phyloP scores from a whole-genome alignment of 1,139 yeast genomes.

The Lizanozyma gosingica region DNA sequence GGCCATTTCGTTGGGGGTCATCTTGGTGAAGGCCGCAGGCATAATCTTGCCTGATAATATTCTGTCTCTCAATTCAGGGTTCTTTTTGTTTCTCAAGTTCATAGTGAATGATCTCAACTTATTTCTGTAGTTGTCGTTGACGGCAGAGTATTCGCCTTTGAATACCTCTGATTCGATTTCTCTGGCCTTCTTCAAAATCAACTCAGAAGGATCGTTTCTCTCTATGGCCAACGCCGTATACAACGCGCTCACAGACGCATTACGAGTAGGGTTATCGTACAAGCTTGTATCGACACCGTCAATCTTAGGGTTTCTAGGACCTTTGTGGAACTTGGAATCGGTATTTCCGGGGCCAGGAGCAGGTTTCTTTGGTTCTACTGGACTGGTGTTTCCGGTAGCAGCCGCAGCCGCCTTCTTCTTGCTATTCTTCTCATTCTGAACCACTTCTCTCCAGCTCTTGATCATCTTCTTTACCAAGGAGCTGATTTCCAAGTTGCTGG shows the following conservation, averaged over 20 bases:
- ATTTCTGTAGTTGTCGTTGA: conserved; percentile 58
- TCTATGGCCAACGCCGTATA: conserved; percentile 88
- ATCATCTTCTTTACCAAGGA: conserved; percentile 74
- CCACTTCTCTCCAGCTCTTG: conserved; percentile 84
- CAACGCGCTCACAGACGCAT: conserved; percentile 73
- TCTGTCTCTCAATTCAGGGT: conserved; percentile 71
- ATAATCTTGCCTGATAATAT: conserved; percentile 57
- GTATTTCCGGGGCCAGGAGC: conserved; percentile 12
- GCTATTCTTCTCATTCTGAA: conserved; percentile 60
- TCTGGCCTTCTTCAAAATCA: conserved; percentile 55
- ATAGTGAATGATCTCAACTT: conserved; percentile 76
- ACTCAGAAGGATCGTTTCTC: conserved; percentile 43
- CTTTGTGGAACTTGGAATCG: conserved; percentile 17
- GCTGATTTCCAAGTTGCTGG: conserved; percentile 56
- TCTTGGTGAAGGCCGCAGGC: conserved; percentile 58
- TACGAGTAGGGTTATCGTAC: conserved; percentile 71
- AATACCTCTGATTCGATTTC: conserved; percentile 69
- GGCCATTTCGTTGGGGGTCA: conserved; percentile 92
- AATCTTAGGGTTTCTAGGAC: conserved; percentile 67
- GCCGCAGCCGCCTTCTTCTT: conserved; percentile 18
- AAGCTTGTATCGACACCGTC: conserved; percentile 70
- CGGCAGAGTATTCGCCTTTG: conserved; percentile 45
- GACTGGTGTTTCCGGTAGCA: conserved; percentile 5
- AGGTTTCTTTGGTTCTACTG: conserved; percentile 3
- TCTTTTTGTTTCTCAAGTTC: conserved; percentile 81